Conservation (phyloP, 2,329 filamentous ascomycete genomes). For the Parascedosporium putredinis region DNA sequence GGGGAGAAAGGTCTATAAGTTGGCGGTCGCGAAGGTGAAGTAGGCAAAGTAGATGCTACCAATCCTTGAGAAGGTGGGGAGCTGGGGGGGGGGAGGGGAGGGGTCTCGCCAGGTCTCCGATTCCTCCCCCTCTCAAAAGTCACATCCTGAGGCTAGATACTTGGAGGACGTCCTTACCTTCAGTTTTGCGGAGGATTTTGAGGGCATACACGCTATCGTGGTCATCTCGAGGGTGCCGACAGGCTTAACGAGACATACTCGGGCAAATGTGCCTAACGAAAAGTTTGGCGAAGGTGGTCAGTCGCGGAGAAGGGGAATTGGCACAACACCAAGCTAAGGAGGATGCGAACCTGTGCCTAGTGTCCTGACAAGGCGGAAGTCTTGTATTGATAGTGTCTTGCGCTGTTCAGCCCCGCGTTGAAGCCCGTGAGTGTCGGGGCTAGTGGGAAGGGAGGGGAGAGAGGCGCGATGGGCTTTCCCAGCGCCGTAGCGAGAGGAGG, state of each 20-base stretch:
- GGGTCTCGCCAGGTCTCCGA: too few species aligned
- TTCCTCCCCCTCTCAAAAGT: too few species aligned
- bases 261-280: constrained; percentile 61
- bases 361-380: constrained; percentile 66
- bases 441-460: neutral
- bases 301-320: neutral
- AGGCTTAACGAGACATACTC: constrained; percentile 68
- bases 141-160: too few species aligned
- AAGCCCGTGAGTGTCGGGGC: neutral
- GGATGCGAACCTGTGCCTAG: constrained; percentile 56
- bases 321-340: neutral
- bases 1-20: too few species aligned
- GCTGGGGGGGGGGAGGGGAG: constrained; percentile 17
- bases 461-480: neutral
- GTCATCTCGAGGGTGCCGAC: constrained; percentile 40
- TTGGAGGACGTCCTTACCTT: too few species aligned
- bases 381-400: constrained; percentile 29
- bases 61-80: neutral
- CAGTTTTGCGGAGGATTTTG: constrained; percentile 65
- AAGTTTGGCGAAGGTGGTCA: neutral
- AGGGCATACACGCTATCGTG: constrained; percentile 63
- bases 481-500: neutral
- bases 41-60: neutral
- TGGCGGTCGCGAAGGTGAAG: too few species aligned
- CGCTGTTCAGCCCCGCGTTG: neutral